Conservation (phyloP, 2,329 filamentous ascomycete genomes). For the Pseudocercospora cruenta region DNA sequence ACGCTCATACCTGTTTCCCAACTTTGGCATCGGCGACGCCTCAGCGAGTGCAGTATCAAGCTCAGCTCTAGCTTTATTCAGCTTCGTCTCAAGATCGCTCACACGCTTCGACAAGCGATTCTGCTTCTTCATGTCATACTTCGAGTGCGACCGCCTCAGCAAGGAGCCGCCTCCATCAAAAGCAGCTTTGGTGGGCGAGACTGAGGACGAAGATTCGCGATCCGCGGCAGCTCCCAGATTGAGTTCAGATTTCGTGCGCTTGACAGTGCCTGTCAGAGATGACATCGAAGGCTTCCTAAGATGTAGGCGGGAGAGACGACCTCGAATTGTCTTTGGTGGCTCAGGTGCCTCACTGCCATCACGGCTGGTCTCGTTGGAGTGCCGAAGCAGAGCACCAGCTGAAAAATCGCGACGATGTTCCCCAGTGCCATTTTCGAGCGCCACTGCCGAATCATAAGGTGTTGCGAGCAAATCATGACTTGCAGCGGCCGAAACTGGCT, state of each 20-base stretch:
- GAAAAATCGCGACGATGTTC: slow-evolving; percentile 27
- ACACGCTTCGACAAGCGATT: slow-evolving; percentile 62
- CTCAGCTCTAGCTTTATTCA: slow-evolving; percentile 59
- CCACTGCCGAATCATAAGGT: slow-evolving; percentile 38
- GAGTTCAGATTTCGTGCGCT: slow-evolving; percentile 39
- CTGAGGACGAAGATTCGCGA: slow-evolving; percentile 43
- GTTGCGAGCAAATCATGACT: slow-evolving; percentile 15
- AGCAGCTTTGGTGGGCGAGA: slow-evolving; percentile 38
- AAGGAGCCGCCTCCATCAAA: slow-evolving; percentile 28
- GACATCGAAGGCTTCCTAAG: slow-evolving; percentile 40
- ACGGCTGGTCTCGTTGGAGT: slow-evolving; percentile 15
- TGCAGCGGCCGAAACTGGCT: slow-evolving; percentile 15
- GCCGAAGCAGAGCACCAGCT: slow-evolving; percentile 20
- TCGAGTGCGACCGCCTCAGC: slow-evolving; percentile 55
- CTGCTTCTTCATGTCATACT: slow-evolving; percentile 60
- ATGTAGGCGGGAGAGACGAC: slow-evolving; percentile 29
- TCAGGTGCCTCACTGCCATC: slow-evolving; percentile 32
- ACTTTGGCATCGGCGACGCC: slow-evolving; percentile 43
- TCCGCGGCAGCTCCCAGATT: slow-evolving; percentile 32
- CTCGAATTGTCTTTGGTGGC: slow-evolving; percentile 22
- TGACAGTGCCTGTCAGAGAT: slow-evolving; percentile 38
- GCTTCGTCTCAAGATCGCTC: slow-evolving; percentile 63
- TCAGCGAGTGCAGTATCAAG: slow-evolving; percentile 54
- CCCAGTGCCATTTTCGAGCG: slow-evolving; percentile 22
- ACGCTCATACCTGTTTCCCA: slow-evolving; percentile 42